Percentiles rank a stretch among this genome's conserved stretches.
Conservation (phyloP, 2,329 filamentous ascomycete species). For the Exophiala phaeomuriformis region DNA sequence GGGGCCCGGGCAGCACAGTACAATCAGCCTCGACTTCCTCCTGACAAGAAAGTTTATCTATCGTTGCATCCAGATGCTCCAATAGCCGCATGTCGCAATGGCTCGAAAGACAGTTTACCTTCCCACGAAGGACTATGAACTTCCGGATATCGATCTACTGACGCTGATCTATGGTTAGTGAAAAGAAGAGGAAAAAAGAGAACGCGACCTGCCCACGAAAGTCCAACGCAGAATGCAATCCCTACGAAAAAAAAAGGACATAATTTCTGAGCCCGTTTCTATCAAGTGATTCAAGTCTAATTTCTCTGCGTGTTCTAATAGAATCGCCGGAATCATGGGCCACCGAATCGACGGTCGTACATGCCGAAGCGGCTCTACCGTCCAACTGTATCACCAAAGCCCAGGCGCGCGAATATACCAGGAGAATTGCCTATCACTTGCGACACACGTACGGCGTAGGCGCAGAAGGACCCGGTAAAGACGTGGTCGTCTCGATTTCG, state of each 20-base stretch:
- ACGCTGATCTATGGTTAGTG: slow-evolving; percentile 21
- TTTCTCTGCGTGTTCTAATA: background rate
- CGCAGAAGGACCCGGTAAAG: slow-evolving; percentile 40
- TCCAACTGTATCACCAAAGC: slow-evolving; percentile 48
- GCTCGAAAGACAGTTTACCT: slow-evolving; percentile 16
- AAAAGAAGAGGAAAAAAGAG: background rate
- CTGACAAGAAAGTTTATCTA: too few relatives aligned
- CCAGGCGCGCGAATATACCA: slow-evolving; percentile 43
- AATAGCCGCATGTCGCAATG: background rate
- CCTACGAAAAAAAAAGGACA: too few relatives aligned
- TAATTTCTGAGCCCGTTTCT: too few relatives aligned
- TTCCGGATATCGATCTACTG: slow-evolving; percentile 22
- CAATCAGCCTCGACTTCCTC: too few relatives aligned
- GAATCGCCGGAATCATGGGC: slow-evolving; percentile 19
- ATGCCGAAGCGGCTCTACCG: slow-evolving; percentile 53
- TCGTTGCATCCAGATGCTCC: background rate
- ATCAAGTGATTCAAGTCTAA: background rate
- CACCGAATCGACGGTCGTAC: slow-evolving; percentile 47
- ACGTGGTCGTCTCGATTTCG: slow-evolving; percentile 52
- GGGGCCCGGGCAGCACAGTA: too few relatives aligned
- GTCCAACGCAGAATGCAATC: too few relatives aligned
- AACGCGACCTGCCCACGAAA: too few relatives aligned
- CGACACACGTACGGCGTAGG: slow-evolving; percentile 51
- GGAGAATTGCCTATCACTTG: slow-evolving; percentile 50
- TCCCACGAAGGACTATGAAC: slow-evolving; percentile 23